These are phyloP conservation scores for Eragrostis nindensis DNA, from an alignment of 176 grass and related monocot species.

Conservation along the genomic window DNA sequence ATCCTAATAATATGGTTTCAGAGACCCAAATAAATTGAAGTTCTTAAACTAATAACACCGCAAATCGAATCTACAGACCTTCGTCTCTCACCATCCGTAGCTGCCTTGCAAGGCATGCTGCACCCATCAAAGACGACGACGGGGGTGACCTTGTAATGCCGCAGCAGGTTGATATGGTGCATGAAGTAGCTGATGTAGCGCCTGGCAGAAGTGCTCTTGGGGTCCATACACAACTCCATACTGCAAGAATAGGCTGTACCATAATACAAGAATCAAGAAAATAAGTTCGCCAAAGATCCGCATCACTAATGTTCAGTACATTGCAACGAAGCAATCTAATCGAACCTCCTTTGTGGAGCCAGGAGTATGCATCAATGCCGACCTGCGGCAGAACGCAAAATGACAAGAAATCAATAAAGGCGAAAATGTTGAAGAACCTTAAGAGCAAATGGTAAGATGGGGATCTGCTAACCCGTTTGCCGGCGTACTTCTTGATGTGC, in stretches of 20 bases:
- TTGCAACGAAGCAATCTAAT: constrained; percentile 16
- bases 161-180: constrained; percentile 78
- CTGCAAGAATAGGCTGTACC: constrained; percentile 75
- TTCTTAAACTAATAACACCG: neutral
- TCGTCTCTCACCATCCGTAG: constrained; percentile 61
- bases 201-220: constrained; percentile 54
- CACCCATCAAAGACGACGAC: constrained; percentile 82
- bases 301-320: neutral
- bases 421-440: neutral
- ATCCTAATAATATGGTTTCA: neutral
- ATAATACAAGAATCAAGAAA: constrained; percentile 18
- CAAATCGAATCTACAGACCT: constrained; percentile 35
- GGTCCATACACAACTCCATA: constrained; percentile 67
- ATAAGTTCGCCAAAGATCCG: constrained; percentile 2
- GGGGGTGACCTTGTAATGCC: constrained; percentile 69
- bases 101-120: constrained; percentile 74
- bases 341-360: constrained; percentile 92
- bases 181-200: constrained; percentile 88
- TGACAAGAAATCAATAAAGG: neutral
- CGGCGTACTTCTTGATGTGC: constrained; percentile 84
- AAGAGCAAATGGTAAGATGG: neutral
- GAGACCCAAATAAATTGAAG: neutral
- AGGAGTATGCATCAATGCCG: constrained; percentile 87
- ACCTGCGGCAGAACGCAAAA: constrained; percentile 41
- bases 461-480: constrained; percentile 63